Conservation (phyloP, 83 land plant species). For the Isoetes engelmannii region DNA sequence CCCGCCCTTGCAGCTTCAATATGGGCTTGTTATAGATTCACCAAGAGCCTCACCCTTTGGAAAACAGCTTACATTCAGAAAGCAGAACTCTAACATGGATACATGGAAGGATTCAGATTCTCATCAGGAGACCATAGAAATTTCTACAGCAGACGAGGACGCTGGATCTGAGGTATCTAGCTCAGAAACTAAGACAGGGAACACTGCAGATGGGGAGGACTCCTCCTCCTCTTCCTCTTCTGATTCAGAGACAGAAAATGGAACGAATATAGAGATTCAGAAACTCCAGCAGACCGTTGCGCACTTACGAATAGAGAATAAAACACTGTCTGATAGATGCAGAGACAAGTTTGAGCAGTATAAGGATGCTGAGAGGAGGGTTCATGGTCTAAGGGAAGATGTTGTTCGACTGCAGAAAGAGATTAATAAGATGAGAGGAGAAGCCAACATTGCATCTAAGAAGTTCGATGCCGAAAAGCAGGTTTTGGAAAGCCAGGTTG, state of each 20-base stretch:
- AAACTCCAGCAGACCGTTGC: background rate
- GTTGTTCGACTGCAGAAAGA: conserved; percentile 7
- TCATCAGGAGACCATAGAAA: background rate
- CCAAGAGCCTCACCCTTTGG: conserved; percentile 30
- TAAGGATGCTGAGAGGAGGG: background rate
- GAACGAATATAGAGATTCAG: background rate
- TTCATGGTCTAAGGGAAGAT: conserved; percentile 8
- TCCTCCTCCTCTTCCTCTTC: background rate
- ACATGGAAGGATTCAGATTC: no score
- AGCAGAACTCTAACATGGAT: no score
- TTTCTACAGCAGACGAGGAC: background rate
- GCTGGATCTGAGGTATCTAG: conserved; percentile 3
- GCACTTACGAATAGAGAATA: background rate
- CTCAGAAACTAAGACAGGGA: background rate
- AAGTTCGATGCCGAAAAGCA: background rate
- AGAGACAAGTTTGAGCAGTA: background rate
- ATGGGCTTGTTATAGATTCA: conserved; percentile 15
- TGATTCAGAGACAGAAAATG: background rate
- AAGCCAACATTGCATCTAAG: background rate
- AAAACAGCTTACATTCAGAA: conserved; percentile 5
- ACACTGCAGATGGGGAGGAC: background rate
- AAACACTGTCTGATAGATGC: background rate
- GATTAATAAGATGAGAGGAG: background rate
- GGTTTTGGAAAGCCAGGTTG: background rate
- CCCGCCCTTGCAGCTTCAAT: conserved; percentile 19